Evolutionary conservation across 2,329 filamentous ascomycete genomes (phyloP).

Genomic region (Colletotrichum sp.): DNA sequence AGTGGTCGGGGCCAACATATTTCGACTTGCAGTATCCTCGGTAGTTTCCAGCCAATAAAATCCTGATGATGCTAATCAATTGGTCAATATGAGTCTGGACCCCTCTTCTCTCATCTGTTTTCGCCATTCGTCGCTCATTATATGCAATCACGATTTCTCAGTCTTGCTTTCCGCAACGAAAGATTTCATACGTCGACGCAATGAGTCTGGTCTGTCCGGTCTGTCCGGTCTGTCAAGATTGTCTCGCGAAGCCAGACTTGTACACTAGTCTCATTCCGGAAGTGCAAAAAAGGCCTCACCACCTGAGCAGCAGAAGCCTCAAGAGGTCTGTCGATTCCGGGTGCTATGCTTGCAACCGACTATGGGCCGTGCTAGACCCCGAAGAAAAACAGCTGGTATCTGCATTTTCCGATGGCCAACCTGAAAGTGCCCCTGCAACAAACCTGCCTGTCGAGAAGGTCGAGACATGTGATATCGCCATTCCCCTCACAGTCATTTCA

Average conservation of each 20-base stretch:
- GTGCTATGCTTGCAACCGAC: fast-evolving
- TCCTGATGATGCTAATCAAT: neutral
- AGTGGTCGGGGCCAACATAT: neutral
- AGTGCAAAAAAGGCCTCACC: fast-evolving
- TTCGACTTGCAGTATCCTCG: neutral
- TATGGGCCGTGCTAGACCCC: neutral
- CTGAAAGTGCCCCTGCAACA: neutral
- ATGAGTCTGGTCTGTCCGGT: fast-evolving
- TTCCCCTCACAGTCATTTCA: fast-evolving
- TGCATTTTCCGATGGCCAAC: fast-evolving
- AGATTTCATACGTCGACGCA: neutral
- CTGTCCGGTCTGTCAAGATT: neutral
- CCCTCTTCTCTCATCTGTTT: neutral
- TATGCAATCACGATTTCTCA: too few relatives aligned
- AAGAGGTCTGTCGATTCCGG: neutral
- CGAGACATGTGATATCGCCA: neutral
- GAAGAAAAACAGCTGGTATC: neutral
- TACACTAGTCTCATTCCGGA: fast-evolving
- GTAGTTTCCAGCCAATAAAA: neutral
- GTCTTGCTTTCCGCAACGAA: neutral
- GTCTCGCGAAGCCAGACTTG: neutral
- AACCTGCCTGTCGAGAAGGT: fast-evolving
- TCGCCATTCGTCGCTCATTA: neutral
- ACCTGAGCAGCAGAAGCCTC: neutral
- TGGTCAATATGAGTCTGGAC: neutral